phyloP scores from a whole-genome alignment of 805 yeast species.

The Zygosaccharomyces gambellarensis region DNA sequence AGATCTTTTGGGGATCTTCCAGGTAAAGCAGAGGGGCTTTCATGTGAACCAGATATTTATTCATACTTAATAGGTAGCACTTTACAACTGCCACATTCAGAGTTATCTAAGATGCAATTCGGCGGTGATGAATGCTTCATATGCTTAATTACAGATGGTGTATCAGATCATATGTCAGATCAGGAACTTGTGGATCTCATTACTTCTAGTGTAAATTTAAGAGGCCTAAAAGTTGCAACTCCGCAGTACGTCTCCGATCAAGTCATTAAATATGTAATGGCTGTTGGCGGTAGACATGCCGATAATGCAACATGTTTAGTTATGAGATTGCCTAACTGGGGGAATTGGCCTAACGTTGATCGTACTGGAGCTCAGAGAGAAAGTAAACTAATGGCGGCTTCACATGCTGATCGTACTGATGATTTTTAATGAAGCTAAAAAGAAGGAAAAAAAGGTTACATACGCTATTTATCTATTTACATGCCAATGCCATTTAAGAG shows the following conservation, averaged over 20 bases:
- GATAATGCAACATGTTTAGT: slow-evolving; percentile 95
- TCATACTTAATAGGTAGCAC: slow-evolving; percentile 66
- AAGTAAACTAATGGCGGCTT: slow-evolving; percentile 43
- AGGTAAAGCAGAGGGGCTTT: slow-evolving; percentile 77
- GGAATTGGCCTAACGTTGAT: slow-evolving; percentile 81
- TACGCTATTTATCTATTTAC: slow-evolving; percentile 5
- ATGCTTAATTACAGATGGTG: slow-evolving; percentile 83
- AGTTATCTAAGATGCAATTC: slow-evolving; percentile 36
- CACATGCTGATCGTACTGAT: slow-evolving; percentile 15
- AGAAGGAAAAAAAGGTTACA: background rate
- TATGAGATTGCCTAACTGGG: slow-evolving; percentile 84
- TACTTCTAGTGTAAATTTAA: slow-evolving; percentile 54
- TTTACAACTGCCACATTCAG: slow-evolving; percentile 36
- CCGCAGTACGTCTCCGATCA: slow-evolving; percentile 86
- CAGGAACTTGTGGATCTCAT: slow-evolving; percentile 89
- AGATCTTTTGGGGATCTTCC: slow-evolving; percentile 86
- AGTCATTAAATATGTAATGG: slow-evolving; percentile 75
- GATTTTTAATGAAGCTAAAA: slow-evolving; percentile 5
- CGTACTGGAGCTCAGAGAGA: slow-evolving; percentile 80
- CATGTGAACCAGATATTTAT: slow-evolving; percentile 86
- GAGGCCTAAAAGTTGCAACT: slow-evolving; percentile 66
- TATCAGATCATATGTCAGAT: slow-evolving; percentile 72
- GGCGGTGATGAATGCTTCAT: slow-evolving; percentile 88
- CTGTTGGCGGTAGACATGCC: slow-evolving; percentile 68
- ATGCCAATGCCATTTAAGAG: background rate